These are phyloP conservation scores for Rosa multiflora DNA, from an alignment of 306 rosid species.

Conservation along the genomic window DNA sequence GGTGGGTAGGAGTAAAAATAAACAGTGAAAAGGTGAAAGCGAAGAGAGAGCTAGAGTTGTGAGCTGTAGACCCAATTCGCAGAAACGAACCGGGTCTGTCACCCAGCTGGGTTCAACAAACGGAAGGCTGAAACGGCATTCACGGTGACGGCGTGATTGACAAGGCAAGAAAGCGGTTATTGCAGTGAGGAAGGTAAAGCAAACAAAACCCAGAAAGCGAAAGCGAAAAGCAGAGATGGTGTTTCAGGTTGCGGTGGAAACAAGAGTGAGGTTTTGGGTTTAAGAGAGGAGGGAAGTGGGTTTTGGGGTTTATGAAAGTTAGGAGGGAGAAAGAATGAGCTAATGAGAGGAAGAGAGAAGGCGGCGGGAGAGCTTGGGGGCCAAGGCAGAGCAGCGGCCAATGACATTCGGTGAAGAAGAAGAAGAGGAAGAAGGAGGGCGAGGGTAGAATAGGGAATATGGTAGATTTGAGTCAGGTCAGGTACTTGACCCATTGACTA, in stretches of 20 bases:
- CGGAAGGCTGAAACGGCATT: conserved; percentile 13
- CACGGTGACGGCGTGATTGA: neutral
- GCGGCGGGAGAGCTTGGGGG: conserved; percentile 1
- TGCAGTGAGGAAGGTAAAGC: neutral
- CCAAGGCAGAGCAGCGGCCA: neutral
- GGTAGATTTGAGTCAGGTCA: neutral
- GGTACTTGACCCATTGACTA: neutral
- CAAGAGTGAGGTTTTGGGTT: neutral
- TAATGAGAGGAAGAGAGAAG: neutral
- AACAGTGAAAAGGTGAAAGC: neutral
- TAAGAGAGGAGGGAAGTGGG: neutral
- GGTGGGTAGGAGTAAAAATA: neutral
- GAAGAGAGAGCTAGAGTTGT: conserved; percentile 6
- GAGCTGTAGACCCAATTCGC: conserved; percentile 13
- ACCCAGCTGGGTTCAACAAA: conserved; percentile 1
- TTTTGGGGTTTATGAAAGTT: neutral
- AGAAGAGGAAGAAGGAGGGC: neutral
- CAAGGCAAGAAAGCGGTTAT: conserved; percentile 1
- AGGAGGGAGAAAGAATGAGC: neutral
- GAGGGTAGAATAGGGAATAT: neutral
- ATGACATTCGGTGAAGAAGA: neutral
- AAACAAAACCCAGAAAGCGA: too few species aligned
- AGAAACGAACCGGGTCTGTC: conserved; percentile 1
- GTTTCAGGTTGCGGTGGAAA: too few species aligned
- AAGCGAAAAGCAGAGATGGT: too few species aligned